phyloP scores from a whole-genome alignment of 1,139 yeast genomes.

The Ashbya aceris region DNA sequence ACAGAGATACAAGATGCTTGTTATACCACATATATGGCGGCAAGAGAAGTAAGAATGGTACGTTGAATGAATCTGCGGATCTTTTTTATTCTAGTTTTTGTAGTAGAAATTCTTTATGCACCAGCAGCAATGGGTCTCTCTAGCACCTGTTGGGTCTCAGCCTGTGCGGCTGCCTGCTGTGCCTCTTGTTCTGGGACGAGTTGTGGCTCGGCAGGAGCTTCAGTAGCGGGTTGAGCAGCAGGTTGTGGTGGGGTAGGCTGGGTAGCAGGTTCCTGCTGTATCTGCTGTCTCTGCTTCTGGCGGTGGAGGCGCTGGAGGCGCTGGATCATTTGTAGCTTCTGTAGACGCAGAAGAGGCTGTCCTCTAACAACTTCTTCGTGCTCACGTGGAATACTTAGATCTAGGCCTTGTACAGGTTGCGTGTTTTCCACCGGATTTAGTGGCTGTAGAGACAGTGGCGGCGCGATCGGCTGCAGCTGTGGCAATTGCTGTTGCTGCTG shows the following conservation, averaged over 20 bases:
- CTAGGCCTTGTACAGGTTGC: not conserved
- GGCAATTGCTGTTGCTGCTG: not conserved
- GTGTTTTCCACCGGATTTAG: not conserved
- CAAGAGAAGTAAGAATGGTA: too few species aligned
- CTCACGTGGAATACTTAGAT: not conserved
- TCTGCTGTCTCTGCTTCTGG: conserved; percentile 1
- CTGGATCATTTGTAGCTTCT: conserved; percentile 3
- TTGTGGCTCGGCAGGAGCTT: not conserved
- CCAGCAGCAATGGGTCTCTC: not conserved
- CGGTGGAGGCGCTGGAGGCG: conserved; percentile 1
- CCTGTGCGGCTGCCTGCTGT: not conserved
- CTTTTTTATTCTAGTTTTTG: too few species aligned
- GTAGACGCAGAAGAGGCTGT: conserved; percentile 1
- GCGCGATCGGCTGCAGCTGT: not conserved
- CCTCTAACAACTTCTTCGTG: not conserved
- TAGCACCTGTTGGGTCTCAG: not conserved
- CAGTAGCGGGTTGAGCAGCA: not conserved
- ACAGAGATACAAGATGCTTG: too few species aligned
- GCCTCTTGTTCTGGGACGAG: too few species aligned
- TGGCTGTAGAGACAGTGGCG: not conserved
- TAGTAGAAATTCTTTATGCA: too few species aligned
- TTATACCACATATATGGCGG: too few species aligned
- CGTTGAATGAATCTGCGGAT: too few species aligned
- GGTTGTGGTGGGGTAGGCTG: not conserved
- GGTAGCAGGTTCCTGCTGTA: conserved; percentile 21